Evolutionary conservation across 345 rosid genomes (phyloP).

Genomic region (Salix koriyanagi): DNA sequence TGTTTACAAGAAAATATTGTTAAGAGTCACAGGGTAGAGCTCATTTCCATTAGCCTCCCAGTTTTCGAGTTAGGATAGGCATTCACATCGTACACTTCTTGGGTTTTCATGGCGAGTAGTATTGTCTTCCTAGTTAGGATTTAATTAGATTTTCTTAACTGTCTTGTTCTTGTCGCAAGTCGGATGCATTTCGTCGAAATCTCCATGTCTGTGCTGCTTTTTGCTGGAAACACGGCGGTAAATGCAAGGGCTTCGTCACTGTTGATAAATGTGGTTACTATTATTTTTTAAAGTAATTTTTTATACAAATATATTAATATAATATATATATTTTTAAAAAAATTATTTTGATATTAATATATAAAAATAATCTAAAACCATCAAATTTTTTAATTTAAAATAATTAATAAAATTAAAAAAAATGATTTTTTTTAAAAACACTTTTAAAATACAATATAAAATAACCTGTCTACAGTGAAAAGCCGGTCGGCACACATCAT

Average conservation of each 20-base stretch:
- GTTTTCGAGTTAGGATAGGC: conserved; percentile 17
- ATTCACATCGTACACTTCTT: background rate
- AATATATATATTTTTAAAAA: too few species aligned
- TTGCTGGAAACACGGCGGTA: background rate
- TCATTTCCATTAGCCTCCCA: conserved; percentile 5
- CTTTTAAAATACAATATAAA: too few species aligned
- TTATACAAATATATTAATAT: too few species aligned
- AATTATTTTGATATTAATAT: too few species aligned
- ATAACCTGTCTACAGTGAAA: too few species aligned
- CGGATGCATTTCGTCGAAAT: background rate
- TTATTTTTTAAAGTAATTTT: too few species aligned
- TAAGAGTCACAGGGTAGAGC: conserved; percentile 1
- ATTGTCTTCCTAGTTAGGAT: background rate
- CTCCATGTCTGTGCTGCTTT: background rate
- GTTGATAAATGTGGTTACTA: accelerated
- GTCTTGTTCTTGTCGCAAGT: background rate
- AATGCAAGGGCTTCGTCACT: background rate
- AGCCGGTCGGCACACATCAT: background rate
- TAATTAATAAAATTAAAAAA: too few species aligned
- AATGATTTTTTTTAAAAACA: too few species aligned
- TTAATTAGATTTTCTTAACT: background rate
- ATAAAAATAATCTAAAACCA: too few species aligned
- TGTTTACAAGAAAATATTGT: background rate
- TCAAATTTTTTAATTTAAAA: too few species aligned
- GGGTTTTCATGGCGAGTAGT: conserved; percentile 7